Conservation (phyloP, 352 stramenopile species). For the Globisporangium barbulae region DNA sequence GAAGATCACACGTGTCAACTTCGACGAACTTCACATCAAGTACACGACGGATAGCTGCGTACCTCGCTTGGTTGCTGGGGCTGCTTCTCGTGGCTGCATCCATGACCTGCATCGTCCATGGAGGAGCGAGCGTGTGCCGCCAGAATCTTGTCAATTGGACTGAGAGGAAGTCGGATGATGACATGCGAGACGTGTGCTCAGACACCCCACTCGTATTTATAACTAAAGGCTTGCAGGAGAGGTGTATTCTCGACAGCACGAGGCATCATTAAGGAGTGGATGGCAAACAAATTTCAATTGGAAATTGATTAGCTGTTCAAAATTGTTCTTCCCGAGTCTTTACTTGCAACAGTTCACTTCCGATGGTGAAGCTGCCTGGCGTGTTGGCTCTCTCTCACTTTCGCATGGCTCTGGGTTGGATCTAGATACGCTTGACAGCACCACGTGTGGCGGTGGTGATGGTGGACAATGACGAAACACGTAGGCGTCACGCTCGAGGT, state of each 20-base stretch:
- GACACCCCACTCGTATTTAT: neutral
- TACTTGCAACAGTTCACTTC: conserved; percentile 6
- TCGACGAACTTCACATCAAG: too few species aligned
- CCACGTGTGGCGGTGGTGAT: neutral
- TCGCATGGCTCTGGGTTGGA: conserved; percentile 3
- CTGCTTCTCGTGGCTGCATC: conserved; percentile 1
- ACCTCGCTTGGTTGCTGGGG: neutral
- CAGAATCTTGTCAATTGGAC: neutral
- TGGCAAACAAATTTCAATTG: neutral
- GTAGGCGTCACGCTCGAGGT: neutral
- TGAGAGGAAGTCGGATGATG: neutral
- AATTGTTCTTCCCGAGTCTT: neutral
- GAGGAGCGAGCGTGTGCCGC: neutral
- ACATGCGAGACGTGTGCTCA: neutral
- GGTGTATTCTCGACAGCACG: neutral
- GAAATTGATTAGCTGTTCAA: neutral
- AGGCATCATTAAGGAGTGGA: neutral
- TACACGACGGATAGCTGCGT: neutral
- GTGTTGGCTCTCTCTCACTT: neutral
- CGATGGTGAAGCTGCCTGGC: conserved; percentile 12
- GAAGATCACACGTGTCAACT: neutral
- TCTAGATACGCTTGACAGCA: too few species aligned
- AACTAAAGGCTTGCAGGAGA: neutral
- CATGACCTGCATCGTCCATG: conserved; percentile 1
- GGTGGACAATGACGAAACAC: neutral